Evolutionary conservation across 2,329 filamentous ascomycete genomes (phyloP), one percentile per base, ranked within the genome.

Genomic region (Fusarium staphyleae): DNA sequence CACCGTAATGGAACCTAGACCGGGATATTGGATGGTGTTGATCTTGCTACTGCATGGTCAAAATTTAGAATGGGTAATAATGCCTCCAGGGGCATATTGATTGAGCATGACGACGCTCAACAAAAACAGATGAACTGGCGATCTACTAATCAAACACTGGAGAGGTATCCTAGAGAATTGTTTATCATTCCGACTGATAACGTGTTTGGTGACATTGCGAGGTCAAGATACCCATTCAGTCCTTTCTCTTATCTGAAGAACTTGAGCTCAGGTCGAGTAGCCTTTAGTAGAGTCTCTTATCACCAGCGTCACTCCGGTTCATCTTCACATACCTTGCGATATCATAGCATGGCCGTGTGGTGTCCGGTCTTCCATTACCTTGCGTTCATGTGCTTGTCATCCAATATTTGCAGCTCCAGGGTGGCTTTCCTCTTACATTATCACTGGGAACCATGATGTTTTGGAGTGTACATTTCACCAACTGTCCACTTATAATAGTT

Each of bases 81-180:
- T 42, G 54, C 28, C 5, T 54, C 35, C 43, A 51, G 42, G 55
- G 43, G 43, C 41, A 42, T 45, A 24, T 8, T 32, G 12, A 24
- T 8, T 24, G 16, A 13, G 16, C 28, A 55, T 55, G 42, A 55
- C 55, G 30, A 48, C 32, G 30, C 55, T 60, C 58, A 62, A 62
- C 58, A 60, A 52, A 59, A 59, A 60, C 40, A 60, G 43, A 37
- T 15, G 40, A 11, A n/a, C 30, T 14, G 35, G 32, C 34, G 33
- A 26, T 22, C 30, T 33, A 14, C 49, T 48, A 62, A 59, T 59
- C 41, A 62, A 35, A 11, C 4, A 19, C 33, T 34, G 46, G 37
- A 28, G 42, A 15, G 15, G 22, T 8, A 8, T 24, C 9, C 8
- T 24, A 8, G 22, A 24, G 22, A 24, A 24, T 8, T 24, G 22